Base-by-base conservation (phyloP, 257 asterid species). In the Ajuga chamaepitys region DNA sequence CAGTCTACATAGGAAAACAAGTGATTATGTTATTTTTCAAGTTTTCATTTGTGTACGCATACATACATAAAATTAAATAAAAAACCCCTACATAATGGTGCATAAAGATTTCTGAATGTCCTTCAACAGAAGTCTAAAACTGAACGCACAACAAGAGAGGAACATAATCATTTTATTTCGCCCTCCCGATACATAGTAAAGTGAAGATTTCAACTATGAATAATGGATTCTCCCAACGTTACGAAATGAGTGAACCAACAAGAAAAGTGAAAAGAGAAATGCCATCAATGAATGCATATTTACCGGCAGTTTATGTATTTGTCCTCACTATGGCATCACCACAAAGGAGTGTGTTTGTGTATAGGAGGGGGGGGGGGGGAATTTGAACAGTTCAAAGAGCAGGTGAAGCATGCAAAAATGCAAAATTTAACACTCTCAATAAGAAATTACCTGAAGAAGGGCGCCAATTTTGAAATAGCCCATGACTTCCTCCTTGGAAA, bases 401-500 rank as follows among this genome's bases (percentile, higher is more conserved):
- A 13, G 37, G 3, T 1, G 25, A 68, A 41, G 7, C 53, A 21
- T 4, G 21, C 14, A 20, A 10, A 60, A 51, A n/a, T 13, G 13
- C 12, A 11, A 40, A 40, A 52, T 37, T 14, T 22, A 14, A 13
- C 32, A 18, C 22, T 58, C 2, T 38, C 7, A 35, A 52, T 46
- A 70, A 22, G 28, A 37, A 41, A 14, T 37, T 81, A 88, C 95
- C 96, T 88, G 82, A 65, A 88, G 72, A 58, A 62, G 54, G 34
- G 81, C 20, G 70, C 96, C 95, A 18, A 88, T 82, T 50, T 84
- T 85, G 88, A 88, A 83, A 67, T 63, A 75, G n/a, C 95, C 95
- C 96, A 88, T 88, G 62, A 88, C 74, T 69, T 84, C 91, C 81
- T 86, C 91, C 80, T 82, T 88, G 3, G 96, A 81, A 41, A 88